A percentile compares a stretch with the other conserved stretches of the same genome.
Evolutionary conservation across 371 early-diverging fungal species (phyloP).

Genomic region (Homolaphlyctis polyrhiza): DNA sequence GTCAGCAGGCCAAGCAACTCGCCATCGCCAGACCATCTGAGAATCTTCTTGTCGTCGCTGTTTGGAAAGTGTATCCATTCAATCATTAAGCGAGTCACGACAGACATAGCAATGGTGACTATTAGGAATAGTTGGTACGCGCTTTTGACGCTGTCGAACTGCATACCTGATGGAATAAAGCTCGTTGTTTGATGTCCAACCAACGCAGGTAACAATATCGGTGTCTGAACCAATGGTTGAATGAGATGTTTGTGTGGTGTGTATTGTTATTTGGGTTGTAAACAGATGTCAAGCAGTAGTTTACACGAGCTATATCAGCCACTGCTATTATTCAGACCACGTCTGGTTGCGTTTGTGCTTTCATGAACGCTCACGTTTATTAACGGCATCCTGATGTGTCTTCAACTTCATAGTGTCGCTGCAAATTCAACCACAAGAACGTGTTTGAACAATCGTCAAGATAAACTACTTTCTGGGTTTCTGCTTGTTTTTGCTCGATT

Average conservation of each 20-base stretch:
- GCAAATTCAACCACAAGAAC: too few relatives aligned
- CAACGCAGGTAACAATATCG: constrained; percentile 41
- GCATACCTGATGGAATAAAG: constrained; percentile 42
- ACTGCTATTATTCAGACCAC: too few relatives aligned
- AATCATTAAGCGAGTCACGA: too few relatives aligned
- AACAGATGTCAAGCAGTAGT: too few relatives aligned
- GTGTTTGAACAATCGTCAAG: too few relatives aligned
- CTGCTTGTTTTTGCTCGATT: too few relatives aligned
- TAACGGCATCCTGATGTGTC: constrained; percentile 17
- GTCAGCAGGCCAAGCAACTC: constrained; percentile 31
- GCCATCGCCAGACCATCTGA: constrained; percentile 44
- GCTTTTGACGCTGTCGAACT: background rate
- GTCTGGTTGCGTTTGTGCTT: too few relatives aligned
- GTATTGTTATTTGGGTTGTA: too few relatives aligned
- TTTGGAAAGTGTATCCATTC: background rate
- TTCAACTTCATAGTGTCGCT: constrained; percentile 31
- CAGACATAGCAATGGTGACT: background rate
- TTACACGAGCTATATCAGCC: too few relatives aligned
- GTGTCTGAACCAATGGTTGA: constrained; percentile 20
- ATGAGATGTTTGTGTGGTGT: background rate
- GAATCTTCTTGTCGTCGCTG: constrained; percentile 39
- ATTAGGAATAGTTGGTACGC: background rate
- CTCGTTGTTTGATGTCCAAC: constrained; percentile 48
- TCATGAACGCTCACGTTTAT: constrained; percentile 23
- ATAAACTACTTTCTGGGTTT: too few relatives aligned